Evolutionary conservation across 306 rosid species (phyloP).

Genomic region (Gastrolobium bilobum): DNA sequence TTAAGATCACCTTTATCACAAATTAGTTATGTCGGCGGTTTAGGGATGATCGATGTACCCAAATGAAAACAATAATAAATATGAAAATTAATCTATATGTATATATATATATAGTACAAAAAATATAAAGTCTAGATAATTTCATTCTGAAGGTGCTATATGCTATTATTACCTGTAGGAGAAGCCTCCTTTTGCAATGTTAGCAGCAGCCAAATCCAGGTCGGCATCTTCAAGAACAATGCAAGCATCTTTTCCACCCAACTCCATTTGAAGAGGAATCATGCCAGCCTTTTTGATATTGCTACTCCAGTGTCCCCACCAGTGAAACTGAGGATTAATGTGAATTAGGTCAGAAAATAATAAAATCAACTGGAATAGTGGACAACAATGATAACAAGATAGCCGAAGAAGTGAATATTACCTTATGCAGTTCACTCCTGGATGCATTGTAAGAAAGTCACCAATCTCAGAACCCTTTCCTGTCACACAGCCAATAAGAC

Average conservation of each 20-base stretch:
- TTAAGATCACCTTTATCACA: too few relatives aligned
- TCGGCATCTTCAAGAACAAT: slow-evolving; percentile 94
- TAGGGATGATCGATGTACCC: too few relatives aligned
- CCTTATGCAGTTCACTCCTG: slow-evolving; percentile 84
- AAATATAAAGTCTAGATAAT: background rate
- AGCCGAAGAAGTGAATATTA: slow-evolving; percentile 43
- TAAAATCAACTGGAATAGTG: background rate
- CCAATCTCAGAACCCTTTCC: slow-evolving; percentile 94
- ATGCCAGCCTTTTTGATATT: slow-evolving; percentile 91
- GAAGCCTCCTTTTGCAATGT: slow-evolving; percentile 88
- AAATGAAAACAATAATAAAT: too few relatives aligned
- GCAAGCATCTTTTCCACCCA: slow-evolving; percentile 98
- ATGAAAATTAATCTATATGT: too few relatives aligned
- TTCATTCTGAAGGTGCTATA: slow-evolving; percentile 3
- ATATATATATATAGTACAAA: too few relatives aligned
- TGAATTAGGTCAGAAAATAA: slow-evolving; percentile 25
- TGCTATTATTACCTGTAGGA: slow-evolving; percentile 72
- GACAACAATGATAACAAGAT: background rate
- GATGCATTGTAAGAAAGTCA: slow-evolving; percentile 94
- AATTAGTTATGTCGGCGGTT: too few relatives aligned
- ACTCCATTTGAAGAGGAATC: slow-evolving; percentile 93
- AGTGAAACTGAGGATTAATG: slow-evolving; percentile 69
- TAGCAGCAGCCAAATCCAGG: slow-evolving; percentile 86
- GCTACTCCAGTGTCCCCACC: slow-evolving; percentile 91
- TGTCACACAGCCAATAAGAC: slow-evolving; percentile 80